A percentile compares a stretch with the other conserved stretches of the same genome.
These are phyloP conservation scores for Sclerotinia glacialis DNA, from an alignment of 2,329 filamentous ascomycete genomes.

Conservation along the genomic window DNA sequence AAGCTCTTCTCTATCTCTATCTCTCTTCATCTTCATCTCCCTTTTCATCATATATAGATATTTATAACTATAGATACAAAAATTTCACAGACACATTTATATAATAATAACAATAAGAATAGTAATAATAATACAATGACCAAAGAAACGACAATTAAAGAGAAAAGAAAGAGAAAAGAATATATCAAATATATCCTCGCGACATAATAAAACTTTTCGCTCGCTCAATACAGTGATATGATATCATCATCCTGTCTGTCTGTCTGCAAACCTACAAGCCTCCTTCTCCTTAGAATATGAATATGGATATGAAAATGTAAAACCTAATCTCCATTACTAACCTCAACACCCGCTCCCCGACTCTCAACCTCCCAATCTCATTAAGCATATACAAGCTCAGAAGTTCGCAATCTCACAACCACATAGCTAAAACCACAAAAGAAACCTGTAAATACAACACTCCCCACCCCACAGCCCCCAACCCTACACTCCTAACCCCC, in stretches of 20 bases:
- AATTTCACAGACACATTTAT: not conserved
- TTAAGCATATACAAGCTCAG: not conserved
- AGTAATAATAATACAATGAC: not conserved
- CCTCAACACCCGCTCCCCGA: not conserved
- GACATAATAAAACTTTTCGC: not conserved
- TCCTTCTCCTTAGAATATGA: not conserved
- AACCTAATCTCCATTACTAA: not conserved
- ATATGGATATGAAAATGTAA: not conserved
- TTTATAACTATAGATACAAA: not conserved
- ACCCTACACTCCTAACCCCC: not conserved
- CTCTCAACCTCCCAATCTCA: not conserved
- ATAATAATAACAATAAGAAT: no score
- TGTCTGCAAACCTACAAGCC: not conserved
- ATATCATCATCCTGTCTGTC: not conserved
- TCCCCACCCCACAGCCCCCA: slow-evolving; percentile 15
- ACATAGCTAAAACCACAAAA: not conserved
- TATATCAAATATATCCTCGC: no score
- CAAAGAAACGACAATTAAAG: not conserved
- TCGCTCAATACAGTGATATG: not conserved
- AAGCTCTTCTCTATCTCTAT: not conserved
- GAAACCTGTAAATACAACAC: slow-evolving; percentile 15
- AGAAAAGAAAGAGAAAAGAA: not conserved
- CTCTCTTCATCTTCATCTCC: no score
- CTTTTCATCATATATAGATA: not conserved
- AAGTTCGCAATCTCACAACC: not conserved